Conservation (phyloP, 2,329 filamentous ascomycete genomes). For the Rutstroemia sp. region DNA sequence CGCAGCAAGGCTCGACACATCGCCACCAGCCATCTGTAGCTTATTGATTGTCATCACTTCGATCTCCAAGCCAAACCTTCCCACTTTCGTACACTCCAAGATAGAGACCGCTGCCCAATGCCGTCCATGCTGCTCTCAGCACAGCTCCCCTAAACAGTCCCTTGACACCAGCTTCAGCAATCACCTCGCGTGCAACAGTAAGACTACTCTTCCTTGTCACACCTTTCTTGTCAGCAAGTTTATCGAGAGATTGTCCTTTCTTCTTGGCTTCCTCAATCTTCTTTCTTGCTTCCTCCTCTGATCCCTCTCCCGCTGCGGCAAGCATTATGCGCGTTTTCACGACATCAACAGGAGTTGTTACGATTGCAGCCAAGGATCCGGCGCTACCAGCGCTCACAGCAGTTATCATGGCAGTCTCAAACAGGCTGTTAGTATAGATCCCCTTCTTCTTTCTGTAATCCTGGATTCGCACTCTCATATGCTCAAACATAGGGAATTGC, state of each 20-base stretch:
- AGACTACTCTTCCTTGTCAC: constrained; percentile 39
- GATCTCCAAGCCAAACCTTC: constrained; percentile 49
- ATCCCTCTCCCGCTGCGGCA: constrained; percentile 36
- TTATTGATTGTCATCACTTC: background rate
- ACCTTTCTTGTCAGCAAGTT: constrained; percentile 26
- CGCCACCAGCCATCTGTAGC: background rate
- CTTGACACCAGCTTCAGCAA: constrained; percentile 57
- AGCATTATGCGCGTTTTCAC: constrained; percentile 90
- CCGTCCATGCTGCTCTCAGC: constrained; percentile 72
- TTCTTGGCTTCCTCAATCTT: constrained; percentile 19
- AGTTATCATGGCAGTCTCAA: constrained; percentile 64
- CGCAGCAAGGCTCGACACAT: no score
- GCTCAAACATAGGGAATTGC: constrained; percentile 83
- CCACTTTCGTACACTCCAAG: constrained; percentile 80
- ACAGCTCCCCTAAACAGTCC: constrained; percentile 73
- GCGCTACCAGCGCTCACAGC: constrained; percentile 66
- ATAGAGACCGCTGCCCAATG: constrained; percentile 76
- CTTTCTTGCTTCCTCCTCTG: constrained; percentile 24
- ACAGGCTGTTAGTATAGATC: constrained; percentile 32
- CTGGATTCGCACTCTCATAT: constrained; percentile 49
- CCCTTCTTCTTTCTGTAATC: constrained; percentile 33
- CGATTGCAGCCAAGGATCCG: constrained; percentile 64
- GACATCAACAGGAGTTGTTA: constrained; percentile 87
- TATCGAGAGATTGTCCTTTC: constrained; percentile 22
- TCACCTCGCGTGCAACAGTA: constrained; percentile 57